These are phyloP conservation scores for Penicillium canariense DNA, from an alignment of 495 filamentous ascomycete species.

Conservation along the genomic window DNA sequence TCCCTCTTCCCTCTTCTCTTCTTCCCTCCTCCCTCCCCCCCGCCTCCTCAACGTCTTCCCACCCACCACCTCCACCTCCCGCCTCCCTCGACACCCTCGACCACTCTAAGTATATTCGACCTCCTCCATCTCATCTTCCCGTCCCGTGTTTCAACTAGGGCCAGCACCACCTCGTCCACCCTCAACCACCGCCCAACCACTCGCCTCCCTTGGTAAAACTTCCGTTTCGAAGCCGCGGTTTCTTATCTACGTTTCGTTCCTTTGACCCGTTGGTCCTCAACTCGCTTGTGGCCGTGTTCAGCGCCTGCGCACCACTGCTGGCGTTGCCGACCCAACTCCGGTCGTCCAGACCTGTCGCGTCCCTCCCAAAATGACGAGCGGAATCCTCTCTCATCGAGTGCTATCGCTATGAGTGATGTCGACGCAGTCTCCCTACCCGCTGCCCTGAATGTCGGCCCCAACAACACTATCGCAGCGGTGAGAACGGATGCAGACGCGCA, in stretches of 20 bases:
- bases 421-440: slow-evolving; percentile 45
- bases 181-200: too few relatives aligned
- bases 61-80: slow-evolving; percentile 15
- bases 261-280: slow-evolving; percentile 6
- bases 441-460: slow-evolving; percentile 42
- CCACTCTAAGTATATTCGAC: slow-evolving; percentile 10
- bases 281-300: slow-evolving; percentile 26
- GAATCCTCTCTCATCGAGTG: slow-evolving; percentile 42
- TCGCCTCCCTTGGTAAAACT: too few relatives aligned
- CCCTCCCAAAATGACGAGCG: slow-evolving; percentile 51
- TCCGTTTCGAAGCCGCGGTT: too few relatives aligned
- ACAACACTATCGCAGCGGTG: slow-evolving; percentile 34
- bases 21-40: slow-evolving; percentile 1
- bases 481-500: slow-evolving; percentile 26
- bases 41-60: neutral
- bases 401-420: slow-evolving; percentile 54
- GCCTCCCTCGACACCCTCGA: slow-evolving; percentile 14
- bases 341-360: slow-evolving; percentile 36
- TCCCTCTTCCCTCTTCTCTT: slow-evolving; percentile 1
- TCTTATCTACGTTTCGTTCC: too few relatives aligned
- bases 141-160: neutral
- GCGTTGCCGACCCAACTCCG: slow-evolving; percentile 33
- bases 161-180: too few relatives aligned
- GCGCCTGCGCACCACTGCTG: slow-evolving; percentile 41
- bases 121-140: neutral